These are phyloP conservation scores for Ustilago cynodontis DNA, from an alignment of 1,284 basidiomycete genomes.

Conservation along the genomic window DNA sequence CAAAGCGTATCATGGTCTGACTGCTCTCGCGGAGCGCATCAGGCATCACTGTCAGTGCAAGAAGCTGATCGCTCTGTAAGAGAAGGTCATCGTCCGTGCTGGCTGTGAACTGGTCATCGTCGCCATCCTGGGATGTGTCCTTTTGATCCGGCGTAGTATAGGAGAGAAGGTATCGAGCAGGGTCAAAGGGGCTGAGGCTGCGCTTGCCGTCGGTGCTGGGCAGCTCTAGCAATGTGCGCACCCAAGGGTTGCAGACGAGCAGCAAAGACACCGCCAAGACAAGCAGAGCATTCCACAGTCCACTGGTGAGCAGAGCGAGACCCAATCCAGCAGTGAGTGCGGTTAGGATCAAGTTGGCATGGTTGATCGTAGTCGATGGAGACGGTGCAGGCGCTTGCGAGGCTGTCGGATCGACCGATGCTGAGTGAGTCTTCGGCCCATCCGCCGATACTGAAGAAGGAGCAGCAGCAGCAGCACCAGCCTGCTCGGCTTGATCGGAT, in stretches of 20 bases:
- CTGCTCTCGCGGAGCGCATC: constrained; percentile 40
- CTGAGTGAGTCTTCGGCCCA: constrained; percentile 3
- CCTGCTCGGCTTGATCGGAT: constrained; percentile 19
- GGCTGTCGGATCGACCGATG: not conserved
- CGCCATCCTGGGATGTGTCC: not conserved
- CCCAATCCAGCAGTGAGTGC: constrained; percentile 40
- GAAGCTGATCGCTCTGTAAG: constrained; percentile 22
- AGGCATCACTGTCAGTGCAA: constrained; percentile 44
- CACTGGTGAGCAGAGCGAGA: constrained; percentile 37
- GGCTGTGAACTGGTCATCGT: not conserved
- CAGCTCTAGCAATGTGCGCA: constrained; percentile 62
- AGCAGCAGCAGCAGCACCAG: not conserved
- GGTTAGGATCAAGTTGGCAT: constrained; percentile 27
- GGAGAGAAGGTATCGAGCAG: constrained; percentile 43
- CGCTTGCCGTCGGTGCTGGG: constrained; percentile 33
- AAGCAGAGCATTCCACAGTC: constrained; percentile 43
- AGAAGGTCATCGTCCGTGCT: constrained; percentile 10
- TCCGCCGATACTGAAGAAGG: too few relatives aligned
- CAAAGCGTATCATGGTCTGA: constrained; percentile 46
- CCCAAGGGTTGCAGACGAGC: constrained; percentile 61
- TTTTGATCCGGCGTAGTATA: constrained; percentile 10
- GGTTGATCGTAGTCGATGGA: constrained; percentile 9
- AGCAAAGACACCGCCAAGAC: constrained; percentile 36
- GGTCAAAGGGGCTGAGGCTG: constrained; percentile 36
- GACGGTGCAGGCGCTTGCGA: not conserved